A percentile compares a stretch with the other conserved stretches of the same genome.
Conservation (phyloP, 2,329 filamentous ascomycete species). For the Botryosphaeria dothidea region DNA sequence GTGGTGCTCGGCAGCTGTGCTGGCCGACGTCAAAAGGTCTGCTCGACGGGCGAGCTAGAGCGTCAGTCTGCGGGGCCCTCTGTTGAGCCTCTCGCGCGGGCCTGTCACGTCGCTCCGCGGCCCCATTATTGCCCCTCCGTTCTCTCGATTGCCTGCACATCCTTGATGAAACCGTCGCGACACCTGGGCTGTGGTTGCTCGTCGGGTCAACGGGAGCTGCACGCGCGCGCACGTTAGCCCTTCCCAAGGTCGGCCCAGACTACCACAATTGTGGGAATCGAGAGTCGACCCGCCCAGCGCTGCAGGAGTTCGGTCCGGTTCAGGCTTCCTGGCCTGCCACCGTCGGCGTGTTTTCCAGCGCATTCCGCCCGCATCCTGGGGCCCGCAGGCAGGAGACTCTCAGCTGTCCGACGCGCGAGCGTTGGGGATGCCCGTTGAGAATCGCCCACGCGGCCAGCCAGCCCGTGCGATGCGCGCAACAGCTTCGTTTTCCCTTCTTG, state of each 20-base stretch:
- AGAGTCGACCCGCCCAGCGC: neutral
- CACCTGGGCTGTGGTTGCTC: neutral
- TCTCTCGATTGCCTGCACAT: neutral
- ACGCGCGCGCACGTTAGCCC: conserved; percentile 3
- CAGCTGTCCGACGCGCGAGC: neutral
- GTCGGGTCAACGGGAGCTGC: conserved; percentile 16
- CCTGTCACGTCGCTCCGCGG: neutral
- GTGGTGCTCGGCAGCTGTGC: neutral
- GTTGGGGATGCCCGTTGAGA: neutral
- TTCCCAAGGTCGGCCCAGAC: neutral
- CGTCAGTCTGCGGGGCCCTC: neutral
- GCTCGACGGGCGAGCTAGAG: neutral
- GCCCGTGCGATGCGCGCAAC: neutral
- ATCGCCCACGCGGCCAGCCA: neutral
- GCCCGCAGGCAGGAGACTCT: neutral
- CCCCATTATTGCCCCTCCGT: neutral
- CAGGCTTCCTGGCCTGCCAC: neutral
- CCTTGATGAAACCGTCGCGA: conserved; percentile 15
- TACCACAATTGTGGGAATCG: conserved; percentile 4
- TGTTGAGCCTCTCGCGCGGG: conserved; percentile 3
- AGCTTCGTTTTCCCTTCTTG: too few species aligned
- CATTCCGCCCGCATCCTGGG: neutral
- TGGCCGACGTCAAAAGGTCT: neutral
- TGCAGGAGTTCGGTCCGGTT: conserved; percentile 17
- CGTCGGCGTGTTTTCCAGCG: neutral